Evolutionary conservation across 306 rosid genomes (phyloP).

Genomic region (Vachellia collinsii): DNA sequence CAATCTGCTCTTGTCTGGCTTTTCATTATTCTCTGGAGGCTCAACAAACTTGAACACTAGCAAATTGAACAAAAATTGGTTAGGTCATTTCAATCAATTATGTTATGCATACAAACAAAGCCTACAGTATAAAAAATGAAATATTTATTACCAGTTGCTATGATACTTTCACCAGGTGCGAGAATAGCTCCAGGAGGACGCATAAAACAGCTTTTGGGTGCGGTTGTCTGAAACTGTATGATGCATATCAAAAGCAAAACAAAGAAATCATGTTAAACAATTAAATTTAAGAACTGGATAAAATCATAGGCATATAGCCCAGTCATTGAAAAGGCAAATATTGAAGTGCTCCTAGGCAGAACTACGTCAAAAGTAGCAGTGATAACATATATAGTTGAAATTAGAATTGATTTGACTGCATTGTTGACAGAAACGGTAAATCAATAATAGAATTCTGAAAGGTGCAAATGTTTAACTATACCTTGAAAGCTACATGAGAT

Average conservation of each 20-base stretch:
- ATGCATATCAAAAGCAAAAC: slow-evolving; percentile 22
- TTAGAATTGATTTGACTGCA: slow-evolving; percentile 10
- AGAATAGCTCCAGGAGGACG: slow-evolving; percentile 99
- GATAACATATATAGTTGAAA: slow-evolving; percentile 21
- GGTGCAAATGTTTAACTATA: slow-evolving; percentile 35
- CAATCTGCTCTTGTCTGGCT: slow-evolving; percentile 77
- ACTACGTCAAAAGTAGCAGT: slow-evolving; percentile 26
- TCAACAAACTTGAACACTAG: slow-evolving; percentile 97
- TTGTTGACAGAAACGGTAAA: slow-evolving; percentile 17
- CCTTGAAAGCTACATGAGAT: slow-evolving; percentile 95
- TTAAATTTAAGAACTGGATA: neutral
- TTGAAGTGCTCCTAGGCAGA: slow-evolving; percentile 12
- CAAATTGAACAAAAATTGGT: slow-evolving; percentile 34
- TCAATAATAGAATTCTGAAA: slow-evolving; percentile 3
- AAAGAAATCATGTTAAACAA: slow-evolving; percentile 36
- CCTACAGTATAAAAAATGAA: slow-evolving; percentile 1
- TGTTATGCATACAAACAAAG: slow-evolving; percentile 13
- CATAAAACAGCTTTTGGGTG: slow-evolving; percentile 99
- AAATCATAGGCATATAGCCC: neutral
- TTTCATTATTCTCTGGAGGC: slow-evolving; percentile 91
- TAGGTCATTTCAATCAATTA: slow-evolving; percentile 9
- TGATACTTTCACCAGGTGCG: slow-evolving; percentile 91
- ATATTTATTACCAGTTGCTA: slow-evolving; percentile 82
- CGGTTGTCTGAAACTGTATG: slow-evolving; percentile 92
- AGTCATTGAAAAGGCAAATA: slow-evolving; percentile 15